A percentile compares a stretch with the other conserved stretches of the same genome.
These are phyloP conservation scores for Rhizopogon vulgaris DNA, from an alignment of 768 basidiomycete species.

Conservation along the genomic window DNA sequence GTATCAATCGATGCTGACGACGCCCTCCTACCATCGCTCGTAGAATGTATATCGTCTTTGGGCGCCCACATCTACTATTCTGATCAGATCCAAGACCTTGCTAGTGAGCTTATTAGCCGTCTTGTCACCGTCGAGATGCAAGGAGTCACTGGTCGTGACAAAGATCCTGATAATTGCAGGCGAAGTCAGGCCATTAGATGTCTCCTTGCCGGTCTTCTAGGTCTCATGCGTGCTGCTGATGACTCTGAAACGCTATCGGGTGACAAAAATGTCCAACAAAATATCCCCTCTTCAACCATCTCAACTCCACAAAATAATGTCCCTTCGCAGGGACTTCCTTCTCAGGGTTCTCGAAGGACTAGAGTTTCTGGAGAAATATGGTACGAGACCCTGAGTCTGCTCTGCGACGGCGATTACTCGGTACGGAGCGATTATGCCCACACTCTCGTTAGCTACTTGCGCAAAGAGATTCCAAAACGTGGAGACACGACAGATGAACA, in stretches of 20 bases:
- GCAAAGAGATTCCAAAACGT: conserved; percentile 65
- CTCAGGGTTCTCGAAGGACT: conserved; percentile 50
- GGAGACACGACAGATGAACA: conserved; percentile 45
- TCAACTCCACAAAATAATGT: conserved; percentile 22
- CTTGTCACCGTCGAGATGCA: conserved; percentile 66
- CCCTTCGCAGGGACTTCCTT: conserved; percentile 19
- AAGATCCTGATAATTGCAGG: conserved; percentile 31
- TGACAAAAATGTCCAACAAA: conserved; percentile 18
- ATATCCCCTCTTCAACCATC: conserved; percentile 17
- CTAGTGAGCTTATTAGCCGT: conserved; percentile 74
- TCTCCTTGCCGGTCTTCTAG: conserved; percentile 62
- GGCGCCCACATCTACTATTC: conserved; percentile 93
- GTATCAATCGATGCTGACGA: conserved; percentile 59
- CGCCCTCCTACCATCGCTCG: conserved; percentile 55
- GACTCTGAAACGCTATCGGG: conserved; percentile 23
- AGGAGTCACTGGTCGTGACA: conserved; percentile 41
- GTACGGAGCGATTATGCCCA: conserved; percentile 75
- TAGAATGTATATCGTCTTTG: conserved; percentile 75
- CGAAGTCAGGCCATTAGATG: conserved; percentile 65
- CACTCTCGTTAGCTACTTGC: conserved; percentile 70
- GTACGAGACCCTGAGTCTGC: conserved; percentile 83
- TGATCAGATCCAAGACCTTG: conserved; percentile 91
- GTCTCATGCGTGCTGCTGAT: conserved; percentile 63
- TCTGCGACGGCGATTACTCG: conserved; percentile 75
- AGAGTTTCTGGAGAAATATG: conserved; percentile 77